Evolutionary conservation across 768 basidiomycete species (phyloP).

Genomic region (Rickenella mellea): DNA sequence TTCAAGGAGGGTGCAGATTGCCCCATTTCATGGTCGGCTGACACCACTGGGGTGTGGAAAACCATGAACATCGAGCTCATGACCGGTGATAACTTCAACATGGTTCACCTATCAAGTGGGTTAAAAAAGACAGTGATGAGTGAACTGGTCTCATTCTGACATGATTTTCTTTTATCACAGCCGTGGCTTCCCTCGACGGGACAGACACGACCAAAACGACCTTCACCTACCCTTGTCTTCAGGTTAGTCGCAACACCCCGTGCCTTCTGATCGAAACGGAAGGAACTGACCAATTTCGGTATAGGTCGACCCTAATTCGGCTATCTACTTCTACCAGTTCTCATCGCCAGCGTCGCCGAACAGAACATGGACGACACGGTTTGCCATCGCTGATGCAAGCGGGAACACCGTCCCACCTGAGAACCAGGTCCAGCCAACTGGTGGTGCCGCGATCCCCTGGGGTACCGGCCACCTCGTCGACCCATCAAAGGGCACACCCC

Average conservation of each 20-base stretch:
- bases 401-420: constrained; percentile 39
- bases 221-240: constrained; percentile 56
- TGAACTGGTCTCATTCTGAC: too few species aligned
- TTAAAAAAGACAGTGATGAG: constrained; percentile 7
- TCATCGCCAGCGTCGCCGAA: constrained; percentile 30
- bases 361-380: constrained; percentile 64
- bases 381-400: constrained; percentile 51
- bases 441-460: constrained; percentile 43
- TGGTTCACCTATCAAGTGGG: constrained; percentile 62
- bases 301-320: constrained; percentile 53
- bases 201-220: constrained; percentile 34
- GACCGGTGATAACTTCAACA: constrained; percentile 64
- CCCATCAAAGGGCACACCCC: constrained; percentile 26
- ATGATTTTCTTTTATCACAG: constrained; percentile 28
- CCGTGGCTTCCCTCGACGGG: constrained; percentile 59
- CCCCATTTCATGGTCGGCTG: constrained; percentile 47
- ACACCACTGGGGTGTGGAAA: constrained; percentile 55
- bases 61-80: constrained; percentile 70
- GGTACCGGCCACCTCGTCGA: constrained; percentile 48
- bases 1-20: constrained; percentile 53
- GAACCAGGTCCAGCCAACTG: constrained; percentile 44
- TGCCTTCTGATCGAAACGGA: background rate
- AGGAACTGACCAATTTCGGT: background rate
- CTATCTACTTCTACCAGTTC: constrained; percentile 81
- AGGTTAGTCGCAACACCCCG: constrained; percentile 29